Percentiles rank a stretch among this genome's conserved stretches.
phyloP scores from a whole-genome alignment of 257 asterid genomes.

The Solanum rostratum region DNA sequence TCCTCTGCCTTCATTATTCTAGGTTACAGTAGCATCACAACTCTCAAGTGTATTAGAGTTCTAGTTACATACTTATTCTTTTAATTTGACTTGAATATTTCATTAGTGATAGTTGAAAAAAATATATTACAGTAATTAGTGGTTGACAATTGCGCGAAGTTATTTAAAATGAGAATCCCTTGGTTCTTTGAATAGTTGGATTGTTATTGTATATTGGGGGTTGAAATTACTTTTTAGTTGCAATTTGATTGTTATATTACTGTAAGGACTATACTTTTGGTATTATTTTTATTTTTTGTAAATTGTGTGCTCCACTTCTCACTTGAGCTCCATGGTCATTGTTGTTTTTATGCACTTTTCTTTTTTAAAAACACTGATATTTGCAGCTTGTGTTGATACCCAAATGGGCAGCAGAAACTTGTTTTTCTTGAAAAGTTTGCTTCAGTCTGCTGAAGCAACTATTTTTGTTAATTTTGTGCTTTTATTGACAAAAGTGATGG shows the following conservation, averaged over 20 bases:
- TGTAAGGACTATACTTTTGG: neutral
- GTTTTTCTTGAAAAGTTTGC: neutral
- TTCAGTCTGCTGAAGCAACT: neutral
- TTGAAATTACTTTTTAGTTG: neutral
- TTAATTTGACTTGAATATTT: neutral
- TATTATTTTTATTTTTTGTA: neutral
- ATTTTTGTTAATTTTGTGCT: neutral
- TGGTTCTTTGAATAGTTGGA: neutral
- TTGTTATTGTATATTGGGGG: neutral
- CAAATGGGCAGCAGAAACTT: neutral
- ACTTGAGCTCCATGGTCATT: neutral
- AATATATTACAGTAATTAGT: neutral
- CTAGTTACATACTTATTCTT: neutral
- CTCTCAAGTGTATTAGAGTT: neutral
- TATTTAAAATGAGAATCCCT: neutral
- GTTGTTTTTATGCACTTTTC: neutral
- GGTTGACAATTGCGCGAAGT: neutral
- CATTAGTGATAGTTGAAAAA: neutral
- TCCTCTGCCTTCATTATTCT: neutral
- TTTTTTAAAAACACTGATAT: neutral
- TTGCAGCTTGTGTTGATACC: neutral
- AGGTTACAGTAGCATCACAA: neutral
- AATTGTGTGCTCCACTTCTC: neutral
- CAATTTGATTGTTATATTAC: neutral
- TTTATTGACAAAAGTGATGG: neutral